These are phyloP conservation scores for Ceriops zippeliana DNA, from an alignment of 345 rosid species.

Conservation along the genomic window DNA sequence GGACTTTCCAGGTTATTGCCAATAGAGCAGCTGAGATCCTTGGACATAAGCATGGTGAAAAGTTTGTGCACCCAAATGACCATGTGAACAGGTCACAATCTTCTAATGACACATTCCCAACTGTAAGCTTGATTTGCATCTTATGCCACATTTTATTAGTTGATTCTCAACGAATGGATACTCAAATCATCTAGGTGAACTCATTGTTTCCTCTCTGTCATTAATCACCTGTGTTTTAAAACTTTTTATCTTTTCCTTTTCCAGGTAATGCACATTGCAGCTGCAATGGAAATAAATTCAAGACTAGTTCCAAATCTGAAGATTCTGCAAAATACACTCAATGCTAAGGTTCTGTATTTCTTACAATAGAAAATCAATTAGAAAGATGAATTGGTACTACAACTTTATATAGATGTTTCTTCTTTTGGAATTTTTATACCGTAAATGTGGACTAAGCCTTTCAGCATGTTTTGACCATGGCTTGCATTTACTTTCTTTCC, in stretches of 20 bases:
- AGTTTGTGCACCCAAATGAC: constrained; percentile 94
- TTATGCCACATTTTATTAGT: neutral
- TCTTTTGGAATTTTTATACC: neutral
- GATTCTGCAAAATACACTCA: constrained; percentile 57
- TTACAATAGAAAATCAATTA: neutral
- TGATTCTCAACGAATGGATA: too few species aligned
- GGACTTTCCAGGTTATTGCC: constrained; percentile 73
- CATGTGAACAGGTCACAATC: constrained; percentile 96
- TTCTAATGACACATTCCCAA: constrained; percentile 95
- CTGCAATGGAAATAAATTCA: constrained; percentile 85
- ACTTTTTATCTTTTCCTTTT: constrained; percentile 8
- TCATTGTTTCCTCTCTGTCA: too few species aligned
- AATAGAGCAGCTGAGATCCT: constrained; percentile 97
- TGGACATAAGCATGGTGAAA: constrained; percentile 80
- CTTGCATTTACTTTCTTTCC: too few species aligned
- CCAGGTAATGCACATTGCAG: constrained; percentile 98
- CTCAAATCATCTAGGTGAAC: too few species aligned
- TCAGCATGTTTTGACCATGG: too few species aligned
- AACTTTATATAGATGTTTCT: neutral
- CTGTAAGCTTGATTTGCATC: constrained; percentile 48
- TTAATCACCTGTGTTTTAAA: neutral
- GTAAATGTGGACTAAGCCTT: neutral
- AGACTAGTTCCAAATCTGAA: constrained; percentile 75
- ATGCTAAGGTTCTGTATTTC: constrained; percentile 60
- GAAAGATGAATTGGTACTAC: neutral